A percentile compares a stretch with the other conserved stretches of the same genome.
Conservation (phyloP, 2,329 filamentous ascomycete genomes). For the Penicillium frequentans region DNA sequence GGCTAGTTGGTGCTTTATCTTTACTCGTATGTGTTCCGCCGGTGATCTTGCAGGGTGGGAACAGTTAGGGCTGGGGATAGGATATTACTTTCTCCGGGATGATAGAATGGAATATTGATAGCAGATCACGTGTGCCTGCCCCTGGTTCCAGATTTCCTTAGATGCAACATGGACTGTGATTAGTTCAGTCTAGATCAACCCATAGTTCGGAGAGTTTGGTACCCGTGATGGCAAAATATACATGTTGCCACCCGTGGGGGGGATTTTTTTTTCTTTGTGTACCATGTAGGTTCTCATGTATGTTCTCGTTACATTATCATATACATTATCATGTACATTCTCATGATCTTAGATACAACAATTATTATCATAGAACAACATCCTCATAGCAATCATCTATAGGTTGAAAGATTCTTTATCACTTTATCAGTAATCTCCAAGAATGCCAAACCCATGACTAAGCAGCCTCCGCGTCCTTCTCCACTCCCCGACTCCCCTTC, state of each 20-base stretch:
- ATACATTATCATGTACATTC: no score
- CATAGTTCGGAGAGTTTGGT: background rate
- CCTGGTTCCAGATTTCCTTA: background rate
- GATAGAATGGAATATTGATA: background rate
- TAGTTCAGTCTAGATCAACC: background rate
- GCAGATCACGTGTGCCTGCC: background rate
- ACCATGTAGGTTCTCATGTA: background rate
- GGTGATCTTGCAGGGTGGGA: background rate
- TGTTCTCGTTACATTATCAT: background rate
- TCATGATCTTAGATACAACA: no score
- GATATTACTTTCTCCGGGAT: no score
- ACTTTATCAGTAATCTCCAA: background rate
- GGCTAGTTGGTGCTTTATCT: no score
- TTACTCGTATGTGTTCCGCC: no score
- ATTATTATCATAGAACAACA: no score
- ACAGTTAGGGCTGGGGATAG: background rate
- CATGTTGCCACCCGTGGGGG: background rate
- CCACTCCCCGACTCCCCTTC: slow-evolving; percentile 21
- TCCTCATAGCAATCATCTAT: no score
- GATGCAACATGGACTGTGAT: background rate
- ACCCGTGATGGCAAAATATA: background rate
- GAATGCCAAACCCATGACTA: slow-evolving; percentile 17
- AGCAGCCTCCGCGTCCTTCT: slow-evolving; percentile 21
- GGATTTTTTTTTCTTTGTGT: background rate
- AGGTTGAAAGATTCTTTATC: background rate